These are phyloP conservation scores for Trichoderma aggressivum DNA, from an alignment of 2,329 filamentous ascomycete species.

Conservation along the genomic window DNA sequence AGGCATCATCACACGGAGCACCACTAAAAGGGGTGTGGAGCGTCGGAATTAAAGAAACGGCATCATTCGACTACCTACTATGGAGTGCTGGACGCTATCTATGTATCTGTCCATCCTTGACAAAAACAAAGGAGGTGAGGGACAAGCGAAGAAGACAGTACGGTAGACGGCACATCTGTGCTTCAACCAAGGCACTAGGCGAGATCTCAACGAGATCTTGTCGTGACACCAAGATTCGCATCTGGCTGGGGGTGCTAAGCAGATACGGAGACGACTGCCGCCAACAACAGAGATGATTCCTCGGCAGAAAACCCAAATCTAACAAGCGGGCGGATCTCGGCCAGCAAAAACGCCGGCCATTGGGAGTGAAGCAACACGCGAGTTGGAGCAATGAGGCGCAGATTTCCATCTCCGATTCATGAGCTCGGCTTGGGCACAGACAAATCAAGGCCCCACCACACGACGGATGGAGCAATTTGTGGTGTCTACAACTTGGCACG, in stretches of 20 bases:
- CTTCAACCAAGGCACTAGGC: not conserved
- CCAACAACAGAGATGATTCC: not conserved
- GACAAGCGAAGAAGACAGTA: not conserved
- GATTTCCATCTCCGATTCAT: not conserved
- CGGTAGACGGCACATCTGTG: not conserved
- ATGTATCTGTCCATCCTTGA: not conserved
- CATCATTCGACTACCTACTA: not conserved
- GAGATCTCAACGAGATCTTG: not conserved
- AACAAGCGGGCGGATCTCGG: not conserved
- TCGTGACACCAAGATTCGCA: not conserved
- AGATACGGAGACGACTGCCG: not conserved
- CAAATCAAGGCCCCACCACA: not conserved
- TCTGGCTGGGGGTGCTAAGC: not conserved
- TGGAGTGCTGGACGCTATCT: not conserved
- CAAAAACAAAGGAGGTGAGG: not conserved
- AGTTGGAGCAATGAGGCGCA: not conserved
- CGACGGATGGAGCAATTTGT: not conserved
- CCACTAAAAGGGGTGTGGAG: not conserved
- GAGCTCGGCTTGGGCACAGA: slow-evolving; percentile 1
- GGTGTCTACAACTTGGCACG: not conserved
- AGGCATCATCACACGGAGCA: not conserved
- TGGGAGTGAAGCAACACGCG: not conserved
- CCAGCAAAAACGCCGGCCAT: not conserved
- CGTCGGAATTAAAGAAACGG: not conserved
- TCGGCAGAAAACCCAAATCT: not conserved